Evolutionary conservation across 2,329 filamentous ascomycete species (phyloP), one percentile per base, ranked within the genome.

Genomic region (Penicillium sp.): DNA sequence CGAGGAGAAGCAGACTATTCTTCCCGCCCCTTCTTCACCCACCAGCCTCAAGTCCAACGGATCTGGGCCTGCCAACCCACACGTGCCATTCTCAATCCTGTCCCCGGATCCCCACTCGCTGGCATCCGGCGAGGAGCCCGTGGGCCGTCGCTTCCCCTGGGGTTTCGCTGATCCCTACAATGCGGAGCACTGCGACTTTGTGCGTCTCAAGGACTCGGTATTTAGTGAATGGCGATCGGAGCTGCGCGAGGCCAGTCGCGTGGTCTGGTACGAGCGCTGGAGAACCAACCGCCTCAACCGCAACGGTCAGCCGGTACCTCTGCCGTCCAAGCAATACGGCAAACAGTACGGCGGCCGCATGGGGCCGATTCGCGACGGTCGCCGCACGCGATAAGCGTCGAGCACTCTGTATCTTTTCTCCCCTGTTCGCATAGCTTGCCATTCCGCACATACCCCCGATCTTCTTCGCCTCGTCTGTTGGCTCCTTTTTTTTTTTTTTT

Each of bases 251-350:
- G 88, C 90, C 46, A 95, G 90, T 70, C 84, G 90, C 50, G 91
- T 95, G 67, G 83, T 91, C 63, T 96, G 91, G 90, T 97, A 97
- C 64, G 92, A 97, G 73, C 86, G 89, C 63, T 97, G 92, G 94
- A 85, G 94, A 73, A 96, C 83, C 41, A 74, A 69, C 61, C 71
- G 72, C 13, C 61, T 75, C 47, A 70, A 75, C 53, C 65, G 68
- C 40, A 64, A 69, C 41, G 65, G 63, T 16, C 59, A 61, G 39
- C 47, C 61, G 18, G 39, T 49, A 14, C 53, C 59, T 14, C 51
- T 61, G 50, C 40, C 54, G 11, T 35, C 51, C 35, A 65, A 64
- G 51, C 35, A 20, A 9, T 38, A 38, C 64, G 27, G 27, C 10
- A 62, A 50, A 53, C 43, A 27, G 10, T 69, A 61, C 41, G 52